A percentile compares a stretch with the other conserved stretches of the same genome.
phyloP scores from a whole-genome alignment of 2,329 filamentous ascomycete genomes.

The Talaromyces amestolkiae region DNA sequence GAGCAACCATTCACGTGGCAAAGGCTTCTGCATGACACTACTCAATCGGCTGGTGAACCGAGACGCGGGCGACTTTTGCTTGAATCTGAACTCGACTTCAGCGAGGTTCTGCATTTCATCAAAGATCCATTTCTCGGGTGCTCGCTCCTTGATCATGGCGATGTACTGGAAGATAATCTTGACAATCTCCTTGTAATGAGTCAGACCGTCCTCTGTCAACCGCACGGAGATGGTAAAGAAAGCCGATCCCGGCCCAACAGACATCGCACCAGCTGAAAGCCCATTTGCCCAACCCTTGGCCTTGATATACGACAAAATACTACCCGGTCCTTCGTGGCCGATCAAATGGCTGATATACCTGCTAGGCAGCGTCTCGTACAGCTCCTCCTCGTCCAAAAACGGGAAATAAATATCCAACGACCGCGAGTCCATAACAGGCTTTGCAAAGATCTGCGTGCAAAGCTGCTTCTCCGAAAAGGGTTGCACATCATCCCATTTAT shows the following conservation, averaged over 20 bases:
- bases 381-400: slow-evolving; percentile 76
- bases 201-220: slow-evolving; percentile 79
- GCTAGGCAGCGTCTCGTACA: slow-evolving; percentile 77
- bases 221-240: slow-evolving; percentile 77
- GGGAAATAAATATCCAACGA: slow-evolving; percentile 79
- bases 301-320: slow-evolving; percentile 86
- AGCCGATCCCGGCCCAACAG: slow-evolving; percentile 74
- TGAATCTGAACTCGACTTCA: slow-evolving; percentile 93
- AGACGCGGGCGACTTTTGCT: slow-evolving; percentile 85
- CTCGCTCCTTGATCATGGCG: slow-evolving; percentile 73
- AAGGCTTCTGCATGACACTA: slow-evolving; percentile 84
- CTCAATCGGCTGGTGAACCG: slow-evolving; percentile 83
- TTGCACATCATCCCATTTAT: slow-evolving; percentile 64
- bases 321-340: slow-evolving; percentile 88
- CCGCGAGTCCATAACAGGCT: slow-evolving; percentile 85
- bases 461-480: slow-evolving; percentile 61
- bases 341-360: slow-evolving; percentile 86
- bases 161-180: slow-evolving; percentile 91
- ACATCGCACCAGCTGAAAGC: slow-evolving; percentile 71
- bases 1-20: slow-evolving; percentile 82
- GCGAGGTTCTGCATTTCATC: slow-evolving; percentile 86
- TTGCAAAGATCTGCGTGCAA: slow-evolving; percentile 74
- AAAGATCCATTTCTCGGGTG: slow-evolving; percentile 89
- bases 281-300: slow-evolving; percentile 85
- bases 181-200: slow-evolving; percentile 76